phyloP scores from a whole-genome alignment of 805 yeast genomes.

The Myxozyma monticola region DNA sequence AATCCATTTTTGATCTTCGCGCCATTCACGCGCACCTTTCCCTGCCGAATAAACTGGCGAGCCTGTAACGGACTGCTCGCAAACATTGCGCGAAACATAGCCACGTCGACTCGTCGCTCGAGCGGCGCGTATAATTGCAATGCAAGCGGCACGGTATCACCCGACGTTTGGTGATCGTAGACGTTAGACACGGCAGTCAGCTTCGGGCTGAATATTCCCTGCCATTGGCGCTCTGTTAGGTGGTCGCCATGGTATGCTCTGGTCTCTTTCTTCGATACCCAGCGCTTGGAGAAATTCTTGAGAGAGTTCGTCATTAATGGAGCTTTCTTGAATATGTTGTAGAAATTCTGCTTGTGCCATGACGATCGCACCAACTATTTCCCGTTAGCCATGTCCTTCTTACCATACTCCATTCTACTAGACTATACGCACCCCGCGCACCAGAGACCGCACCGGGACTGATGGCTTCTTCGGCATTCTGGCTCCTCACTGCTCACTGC shows the following conservation, averaged over 20 bases:
- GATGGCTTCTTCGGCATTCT: slow-evolving; percentile 22
- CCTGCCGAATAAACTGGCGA: slow-evolving; percentile 77
- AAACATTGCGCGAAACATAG: slow-evolving; percentile 87
- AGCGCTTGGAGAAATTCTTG: slow-evolving; percentile 88
- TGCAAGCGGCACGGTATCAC: slow-evolving; percentile 66
- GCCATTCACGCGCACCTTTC: slow-evolving; percentile 85
- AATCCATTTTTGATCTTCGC: slow-evolving; percentile 31
- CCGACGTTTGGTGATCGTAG: slow-evolving; percentile 19
- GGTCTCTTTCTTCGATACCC: slow-evolving; percentile 87
- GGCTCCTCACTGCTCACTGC: too few relatives aligned
- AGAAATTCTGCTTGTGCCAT: slow-evolving; percentile 87
- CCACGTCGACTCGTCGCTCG: slow-evolving; percentile 87
- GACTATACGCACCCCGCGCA: slow-evolving; percentile 28
- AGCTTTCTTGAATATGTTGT: slow-evolving; percentile 73
- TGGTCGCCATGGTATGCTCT: slow-evolving; percentile 96
- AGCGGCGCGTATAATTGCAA: slow-evolving; percentile 85
- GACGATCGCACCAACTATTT: slow-evolving; percentile 64
- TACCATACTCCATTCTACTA: too few relatives aligned
- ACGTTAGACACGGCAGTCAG: slow-evolving; percentile 48
- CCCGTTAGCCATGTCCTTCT: too few relatives aligned
- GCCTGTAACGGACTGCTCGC: slow-evolving; percentile 95
- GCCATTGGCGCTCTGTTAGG: slow-evolving; percentile 80
- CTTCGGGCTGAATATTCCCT: slow-evolving; percentile 62
- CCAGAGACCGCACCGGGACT: slow-evolving; percentile 22
- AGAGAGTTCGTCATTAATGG: slow-evolving; percentile 54